phyloP scores from a whole-genome alignment of 345 rosid species.

The Clausena lansium region DNA sequence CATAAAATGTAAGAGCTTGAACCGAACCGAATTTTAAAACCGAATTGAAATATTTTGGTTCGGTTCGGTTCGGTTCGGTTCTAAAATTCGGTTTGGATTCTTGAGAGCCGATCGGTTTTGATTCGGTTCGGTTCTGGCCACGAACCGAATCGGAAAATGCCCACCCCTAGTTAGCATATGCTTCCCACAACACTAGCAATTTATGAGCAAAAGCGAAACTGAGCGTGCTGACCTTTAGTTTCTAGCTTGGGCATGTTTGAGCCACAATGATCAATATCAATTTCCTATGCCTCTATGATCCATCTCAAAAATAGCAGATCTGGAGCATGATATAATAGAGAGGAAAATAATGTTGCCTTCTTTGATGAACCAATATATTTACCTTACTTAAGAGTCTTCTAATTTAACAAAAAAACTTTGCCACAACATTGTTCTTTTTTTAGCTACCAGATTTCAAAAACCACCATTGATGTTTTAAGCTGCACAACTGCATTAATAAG shows the following conservation, averaged over 20 bases:
- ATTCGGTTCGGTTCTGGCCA: too few relatives aligned
- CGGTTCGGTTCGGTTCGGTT: too few relatives aligned
- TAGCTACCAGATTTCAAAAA: slow-evolving; percentile 35
- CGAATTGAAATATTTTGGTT: too few relatives aligned
- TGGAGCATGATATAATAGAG: background rate
- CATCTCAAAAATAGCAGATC: background rate
- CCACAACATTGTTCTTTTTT: slow-evolving; percentile 35
- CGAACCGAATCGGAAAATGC: too few relatives aligned
- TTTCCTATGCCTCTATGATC: background rate
- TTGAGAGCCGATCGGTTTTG: too few relatives aligned
- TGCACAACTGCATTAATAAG: too few relatives aligned
- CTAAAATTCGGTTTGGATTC: too few relatives aligned
- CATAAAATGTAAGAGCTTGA: too few relatives aligned
- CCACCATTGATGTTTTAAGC: slow-evolving; percentile 59
- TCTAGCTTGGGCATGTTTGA: background rate
- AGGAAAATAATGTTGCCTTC: slow-evolving; percentile 45
- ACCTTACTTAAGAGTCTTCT: slow-evolving; percentile 33
- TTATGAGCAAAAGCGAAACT: background rate
- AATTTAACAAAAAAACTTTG: slow-evolving; percentile 33
- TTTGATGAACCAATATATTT: slow-evolving; percentile 49
- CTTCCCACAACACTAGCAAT: too few relatives aligned
- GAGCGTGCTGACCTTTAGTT: background rate
- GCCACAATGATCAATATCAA: background rate
- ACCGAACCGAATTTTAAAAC: too few relatives aligned
- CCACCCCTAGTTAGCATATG: too few relatives aligned